These are phyloP conservation scores for Pythium monospermum DNA, from an alignment of 352 stramenopile species.

Conservation along the genomic window DNA sequence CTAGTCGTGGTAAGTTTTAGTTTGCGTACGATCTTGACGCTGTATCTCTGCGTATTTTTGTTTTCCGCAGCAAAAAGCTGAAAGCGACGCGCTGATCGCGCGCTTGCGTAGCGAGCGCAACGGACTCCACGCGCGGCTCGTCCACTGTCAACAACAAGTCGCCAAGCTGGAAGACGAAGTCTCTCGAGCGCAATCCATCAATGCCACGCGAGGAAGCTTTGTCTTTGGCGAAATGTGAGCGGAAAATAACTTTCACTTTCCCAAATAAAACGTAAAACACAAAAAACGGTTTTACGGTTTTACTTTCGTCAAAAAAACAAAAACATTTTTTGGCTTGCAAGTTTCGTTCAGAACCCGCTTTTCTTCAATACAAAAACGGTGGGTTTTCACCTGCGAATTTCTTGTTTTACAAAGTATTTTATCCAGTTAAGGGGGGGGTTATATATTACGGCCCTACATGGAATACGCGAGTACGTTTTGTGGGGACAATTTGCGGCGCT, in stretches of 20 bases:
- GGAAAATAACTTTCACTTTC: no score
- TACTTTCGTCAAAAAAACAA: no score
- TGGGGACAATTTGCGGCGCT: slow-evolving; percentile 64
- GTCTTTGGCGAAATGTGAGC: slow-evolving; percentile 62
- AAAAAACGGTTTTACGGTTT: no score
- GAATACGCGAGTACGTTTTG: slow-evolving; percentile 67
- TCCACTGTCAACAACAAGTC: slow-evolving; percentile 49
- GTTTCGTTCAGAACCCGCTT: no score
- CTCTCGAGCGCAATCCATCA: slow-evolving; percentile 35
- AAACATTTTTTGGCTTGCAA: no score
- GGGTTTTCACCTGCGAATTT: no score
- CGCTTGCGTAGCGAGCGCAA: slow-evolving; percentile 40
- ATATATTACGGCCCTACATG: no score
- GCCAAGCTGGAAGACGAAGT: slow-evolving; percentile 55
- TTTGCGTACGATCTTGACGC: slow-evolving; percentile 21
- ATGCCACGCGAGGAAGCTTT: slow-evolving; percentile 42
- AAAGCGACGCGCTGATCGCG: slow-evolving; percentile 30
- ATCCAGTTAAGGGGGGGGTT: no score
- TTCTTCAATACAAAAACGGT: no score
- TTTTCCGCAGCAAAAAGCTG: slow-evolving; percentile 40
- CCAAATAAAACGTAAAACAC: no score
- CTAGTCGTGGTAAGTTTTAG: slow-evolving; percentile 15
- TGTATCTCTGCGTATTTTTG: slow-evolving; percentile 25
- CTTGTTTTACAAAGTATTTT: no score
- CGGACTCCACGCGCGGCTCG: slow-evolving; percentile 39